Evolutionary conservation across 2,329 filamentous ascomycete species (phyloP).

Genomic region (Leptographium radiaticola): DNA sequence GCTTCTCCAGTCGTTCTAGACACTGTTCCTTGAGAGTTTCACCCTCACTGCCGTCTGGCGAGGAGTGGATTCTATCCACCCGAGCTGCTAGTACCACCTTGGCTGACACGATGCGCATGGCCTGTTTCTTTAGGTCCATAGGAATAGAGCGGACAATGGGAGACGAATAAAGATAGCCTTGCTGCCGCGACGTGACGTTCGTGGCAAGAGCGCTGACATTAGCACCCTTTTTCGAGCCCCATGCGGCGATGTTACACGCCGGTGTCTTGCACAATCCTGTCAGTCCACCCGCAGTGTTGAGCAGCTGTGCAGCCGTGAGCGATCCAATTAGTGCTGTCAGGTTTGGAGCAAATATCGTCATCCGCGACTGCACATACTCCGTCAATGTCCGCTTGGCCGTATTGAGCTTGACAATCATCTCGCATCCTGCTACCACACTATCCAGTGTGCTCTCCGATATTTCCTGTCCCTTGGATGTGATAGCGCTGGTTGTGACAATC

Average conservation of each 20-base stretch:
- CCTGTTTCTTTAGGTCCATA: conserved; percentile 78
- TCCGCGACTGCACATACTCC: conserved; percentile 91
- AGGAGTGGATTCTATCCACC: conserved; percentile 74
- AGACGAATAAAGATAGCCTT: conserved; percentile 88
- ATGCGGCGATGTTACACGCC: conserved; percentile 79
- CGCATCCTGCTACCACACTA: conserved; percentile 63
- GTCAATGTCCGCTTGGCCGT: conserved; percentile 76
- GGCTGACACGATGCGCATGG: conserved; percentile 84
- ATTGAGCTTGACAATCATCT: conserved; percentile 80
- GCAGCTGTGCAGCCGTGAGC: conserved; percentile 86
- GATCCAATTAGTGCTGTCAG: conserved; percentile 83
- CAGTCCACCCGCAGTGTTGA: conserved; percentile 84
- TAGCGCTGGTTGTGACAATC: conserved; percentile 91
- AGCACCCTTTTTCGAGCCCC: conserved; percentile 79
- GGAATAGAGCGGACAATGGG: conserved; percentile 78
- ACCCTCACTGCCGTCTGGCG: conserved; percentile 69
- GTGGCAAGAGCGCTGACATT: conserved; percentile 70
- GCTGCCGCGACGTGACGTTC: conserved; percentile 79
- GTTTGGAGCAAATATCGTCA: conserved; percentile 93
- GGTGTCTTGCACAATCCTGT: conserved; percentile 84
- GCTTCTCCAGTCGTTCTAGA: conserved; percentile 75
- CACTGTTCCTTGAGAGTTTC: conserved; percentile 73
- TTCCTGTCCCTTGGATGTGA: conserved; percentile 70
- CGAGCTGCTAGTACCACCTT: conserved; percentile 91
- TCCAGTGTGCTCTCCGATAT: conserved; percentile 65